Conservation (phyloP, 2,329 filamentous ascomycete genomes). For the Claviceps fusiformis region DNA sequence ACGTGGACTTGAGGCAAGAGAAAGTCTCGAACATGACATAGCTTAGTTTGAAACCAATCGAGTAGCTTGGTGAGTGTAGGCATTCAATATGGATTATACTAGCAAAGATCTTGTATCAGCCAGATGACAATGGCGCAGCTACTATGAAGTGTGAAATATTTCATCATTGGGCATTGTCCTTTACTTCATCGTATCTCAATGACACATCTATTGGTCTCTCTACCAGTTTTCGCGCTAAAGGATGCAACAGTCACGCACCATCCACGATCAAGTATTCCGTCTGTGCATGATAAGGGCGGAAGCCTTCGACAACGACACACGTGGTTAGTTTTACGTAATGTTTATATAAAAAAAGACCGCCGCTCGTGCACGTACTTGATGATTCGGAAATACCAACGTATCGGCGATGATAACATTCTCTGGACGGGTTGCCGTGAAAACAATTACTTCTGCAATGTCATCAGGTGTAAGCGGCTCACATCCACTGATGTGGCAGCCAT, state of each 20-base stretch:
- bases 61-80: not conserved
- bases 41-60: not conserved
- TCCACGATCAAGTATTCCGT: conserved; percentile 6
- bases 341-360: not conserved
- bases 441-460: conserved; percentile 81
- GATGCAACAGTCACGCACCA: not conserved
- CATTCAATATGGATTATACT: not conserved
- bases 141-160: not conserved
- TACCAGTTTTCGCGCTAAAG: not conserved
- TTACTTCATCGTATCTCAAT: too few relatives aligned
- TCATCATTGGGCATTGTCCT: not conserved
- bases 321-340: not conserved
- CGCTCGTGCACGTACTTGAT: conserved; percentile 49
- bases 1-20: conserved; percentile 26
- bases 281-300: conserved; percentile 20
- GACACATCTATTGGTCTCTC: not conserved
- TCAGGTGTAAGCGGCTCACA: conserved; percentile 76
- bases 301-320: conserved; percentile 11
- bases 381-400: conserved; percentile 73
- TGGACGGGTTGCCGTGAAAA: conserved; percentile 69
- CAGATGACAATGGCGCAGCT: not conserved
- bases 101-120: not conserved
- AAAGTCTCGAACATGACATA: conserved; percentile 25
- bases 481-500: conserved; percentile 32
- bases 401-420: conserved; percentile 90